Base-by-base conservation (phyloP, 75 land plant genomes). In the Pinus tabuliformis region DNA sequence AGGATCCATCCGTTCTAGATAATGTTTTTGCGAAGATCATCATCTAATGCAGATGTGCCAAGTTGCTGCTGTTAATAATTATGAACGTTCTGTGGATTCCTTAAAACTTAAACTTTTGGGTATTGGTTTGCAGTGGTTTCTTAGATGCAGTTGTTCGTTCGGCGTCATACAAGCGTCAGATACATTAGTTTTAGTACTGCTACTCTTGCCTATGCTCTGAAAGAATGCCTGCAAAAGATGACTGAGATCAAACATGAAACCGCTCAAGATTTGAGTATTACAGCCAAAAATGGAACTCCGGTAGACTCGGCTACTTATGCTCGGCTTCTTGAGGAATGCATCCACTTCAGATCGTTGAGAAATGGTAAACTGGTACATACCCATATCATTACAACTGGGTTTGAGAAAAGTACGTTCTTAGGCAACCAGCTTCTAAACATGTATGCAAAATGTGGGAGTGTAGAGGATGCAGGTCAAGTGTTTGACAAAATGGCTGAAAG, bases 401-500 rank as follows among this genome's bases (percentile, higher is more conserved):
- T 84, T 7, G 72, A 87, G 20, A 9, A 20, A 24, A 59, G 81
- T 58, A 59, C 71, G 20, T 80, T 78, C 56, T 70, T 72, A 22
- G 77, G 76, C 16, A 78, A 82, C 20, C 57, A 72, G 56, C 68
- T 87, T 9, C 7, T 87, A 18, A 80, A 87, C 28, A 63, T 81
- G 78, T 87, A 81, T 54, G 54, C 78, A 15, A 84, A 72, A 58
- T 84, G 86, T 79, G 63, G 62, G 24, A 3, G 8, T 30, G 5
- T 87, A 13, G 15, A 26, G 7, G 79, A 75, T 62, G 73, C 86
- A 16, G 36, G 75, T 24, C 30, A 75, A 20, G 68, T 80, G 74
- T 86, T 86, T 62, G 85, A 83, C 57, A 78, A 80, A 80, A 83
- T 86, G 82, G 71, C 57, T 4, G 24, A 22, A 2, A 77, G 76